phyloP scores from a whole-genome alignment of 305 asterid species.

The Solanum chacoense region DNA sequence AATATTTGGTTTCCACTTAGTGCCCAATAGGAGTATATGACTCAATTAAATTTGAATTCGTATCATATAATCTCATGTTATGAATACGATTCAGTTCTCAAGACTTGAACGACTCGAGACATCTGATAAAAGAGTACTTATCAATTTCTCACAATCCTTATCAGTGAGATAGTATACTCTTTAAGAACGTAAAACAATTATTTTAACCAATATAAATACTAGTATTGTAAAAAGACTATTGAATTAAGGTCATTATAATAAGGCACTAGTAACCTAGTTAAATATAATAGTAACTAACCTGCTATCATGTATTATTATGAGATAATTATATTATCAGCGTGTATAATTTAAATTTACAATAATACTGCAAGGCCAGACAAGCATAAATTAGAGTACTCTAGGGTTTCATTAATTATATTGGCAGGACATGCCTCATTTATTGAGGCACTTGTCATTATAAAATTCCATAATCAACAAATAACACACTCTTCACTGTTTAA shows the following conservation, averaged over 20 bases:
- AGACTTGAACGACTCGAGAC: neutral
- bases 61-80: accelerated
- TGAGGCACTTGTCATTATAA: neutral
- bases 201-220: neutral
- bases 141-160: neutral
- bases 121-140: neutral
- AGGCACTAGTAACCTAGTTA: neutral
- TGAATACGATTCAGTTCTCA: neutral
- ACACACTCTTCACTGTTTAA: neutral
- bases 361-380: neutral
- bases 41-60: neutral
- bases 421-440: neutral
- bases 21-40: neutral
- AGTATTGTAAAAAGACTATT: neutral
- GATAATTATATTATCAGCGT: neutral
- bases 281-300: neutral
- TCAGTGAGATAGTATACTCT: neutral
- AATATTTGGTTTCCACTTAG: neutral
- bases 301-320: neutral
- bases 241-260: neutral
- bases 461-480: neutral
- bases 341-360: neutral
- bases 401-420: neutral
- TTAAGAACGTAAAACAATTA: neutral
- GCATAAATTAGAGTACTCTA: neutral